Evolutionary conservation across 768 basidiomycete species (phyloP), one percentile per base, ranked within the genome.

Genomic region (Leccinum olivaceopallidum): DNA sequence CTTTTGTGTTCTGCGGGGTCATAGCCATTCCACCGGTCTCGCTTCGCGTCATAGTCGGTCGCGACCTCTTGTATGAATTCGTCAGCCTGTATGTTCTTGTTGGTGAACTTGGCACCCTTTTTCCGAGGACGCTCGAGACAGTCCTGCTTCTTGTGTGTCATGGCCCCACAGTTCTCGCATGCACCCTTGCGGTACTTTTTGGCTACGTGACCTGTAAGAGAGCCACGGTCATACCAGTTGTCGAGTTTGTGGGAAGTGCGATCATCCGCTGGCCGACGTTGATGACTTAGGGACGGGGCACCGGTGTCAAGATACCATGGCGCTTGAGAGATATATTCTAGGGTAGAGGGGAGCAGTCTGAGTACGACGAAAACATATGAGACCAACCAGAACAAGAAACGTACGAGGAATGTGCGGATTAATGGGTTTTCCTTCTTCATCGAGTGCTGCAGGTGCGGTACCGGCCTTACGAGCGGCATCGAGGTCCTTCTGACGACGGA

Each of bases 251-350:
- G 79, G 16, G 79, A 54, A 9, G 83, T 73, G 57, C 79, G 76
- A 63, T 87, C 86, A 32, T 89, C 85, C 5, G 80, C 65, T 22
- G 83, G 88, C 62, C 88, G 86, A 67, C 96, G 88, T 73, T 99
- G 97, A 80, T 98, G 96, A 71, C 88, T 92, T 57, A 99, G 83
- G 10, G 95, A 95, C 1, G 97, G 95, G 36, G 85, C 88, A 51
- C 94, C 97, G 5, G 91, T 94, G 75, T 98, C 93, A 65, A 96
- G 85, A 76, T 98, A 99, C 97, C 97, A 99, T 59, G 97, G 97
- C 8, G 94, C 96, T 75, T 96, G 94, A 7, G 96, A 94, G 73
- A 99, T 99, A 73, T 98, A 99, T 78, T 98, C 94, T 95, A 65
- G 16, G 52, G 32, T 58, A 47, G 61, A 44, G 56, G 16, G 12